Evolutionary conservation across 2,329 filamentous ascomycete genomes (phyloP), one percentile per base, ranked within the genome.

Genomic region (Talaromyces verruculosus): DNA sequence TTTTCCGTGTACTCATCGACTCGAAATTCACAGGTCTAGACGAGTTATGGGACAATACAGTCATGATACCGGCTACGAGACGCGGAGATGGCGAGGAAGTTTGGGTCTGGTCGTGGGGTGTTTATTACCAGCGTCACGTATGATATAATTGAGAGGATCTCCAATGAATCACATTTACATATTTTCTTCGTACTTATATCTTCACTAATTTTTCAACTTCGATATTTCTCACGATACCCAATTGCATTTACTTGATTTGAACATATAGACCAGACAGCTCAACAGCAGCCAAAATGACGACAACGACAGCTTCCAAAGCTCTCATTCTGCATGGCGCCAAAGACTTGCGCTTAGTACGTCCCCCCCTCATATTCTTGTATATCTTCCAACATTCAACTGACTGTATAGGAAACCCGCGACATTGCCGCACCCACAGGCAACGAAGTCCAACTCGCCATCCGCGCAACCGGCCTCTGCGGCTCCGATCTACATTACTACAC

Each of bases 401-500:
- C 22, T 43, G 4, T 28, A n/a, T 11, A n/a, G 86, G 86, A 88
- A 82, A 76, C 78, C 59, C 83, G 85, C 68, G 71, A 76, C 10
- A 75, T 85, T 55, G 69, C 79, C 35, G 70, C 80, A 15, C 86
- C 85, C 15, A 72, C 74, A 47, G 74, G 79, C 33, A 75, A 78
- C 68, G 87, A 91, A 75, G 83, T 91, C 63, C 85, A 91, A 78
- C 78, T 91, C 68, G 82, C 84, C 68, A 83, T 91, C 68, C 85
- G 84, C 68, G 84, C 85, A 69, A 91, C 89, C 4, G 88, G 88
- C 33, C 87, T 91, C 73, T 91, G 89, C 76, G 89, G 89, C 73
- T 89, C 86, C 61, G 89, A 91, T 76, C 83, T 89, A 5, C 89
- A 97, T 84, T 97, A 96, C 87, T 96, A 92, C 85, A 83, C 86